Evolutionary conservation across 163 green algal genomes (phyloP).

Genomic region (Scenedesmus sp.): DNA sequence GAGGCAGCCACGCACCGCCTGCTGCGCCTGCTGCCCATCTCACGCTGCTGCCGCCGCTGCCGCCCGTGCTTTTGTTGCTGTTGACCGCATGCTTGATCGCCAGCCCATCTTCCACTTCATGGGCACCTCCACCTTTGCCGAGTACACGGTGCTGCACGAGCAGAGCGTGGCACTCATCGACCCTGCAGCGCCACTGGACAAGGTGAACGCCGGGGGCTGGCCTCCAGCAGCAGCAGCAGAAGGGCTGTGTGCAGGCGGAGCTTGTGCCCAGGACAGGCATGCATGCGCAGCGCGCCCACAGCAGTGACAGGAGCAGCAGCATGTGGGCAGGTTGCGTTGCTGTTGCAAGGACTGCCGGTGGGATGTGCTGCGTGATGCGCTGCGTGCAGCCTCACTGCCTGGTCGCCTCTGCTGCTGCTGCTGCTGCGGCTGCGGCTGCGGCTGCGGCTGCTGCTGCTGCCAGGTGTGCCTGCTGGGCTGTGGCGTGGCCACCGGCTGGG

Average conservation of each 20-base stretch:
- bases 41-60: neutral
- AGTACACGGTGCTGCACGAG: conserved; percentile 99
- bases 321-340: neutral
- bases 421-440: conserved; percentile 13
- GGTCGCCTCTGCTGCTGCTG: too few relatives aligned
- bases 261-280: neutral
- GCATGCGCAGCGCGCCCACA: too few relatives aligned
- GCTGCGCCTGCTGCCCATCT: neutral
- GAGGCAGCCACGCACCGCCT: neutral
- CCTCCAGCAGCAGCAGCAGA: neutral
- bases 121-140: conserved; percentile 93
- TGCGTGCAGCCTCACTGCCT: too few relatives aligned
- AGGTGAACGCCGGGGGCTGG: conserved; percentile 56
- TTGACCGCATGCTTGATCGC: neutral
- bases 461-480: conserved; percentile 94
- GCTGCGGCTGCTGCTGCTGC: conserved; percentile 6
- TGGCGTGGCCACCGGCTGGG: conserved; percentile 92
- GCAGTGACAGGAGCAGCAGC: neutral
- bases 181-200: conserved; percentile 84
- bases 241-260: neutral
- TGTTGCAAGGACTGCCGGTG: neutral
- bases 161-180: conserved; percentile 96
- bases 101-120: conserved; percentile 98
- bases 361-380: neutral
- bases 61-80: conserved; percentile 3